Evolutionary conservation across 805 yeast genomes (phyloP).

Genomic region (Wickerhamomyces ciferrii): DNA sequence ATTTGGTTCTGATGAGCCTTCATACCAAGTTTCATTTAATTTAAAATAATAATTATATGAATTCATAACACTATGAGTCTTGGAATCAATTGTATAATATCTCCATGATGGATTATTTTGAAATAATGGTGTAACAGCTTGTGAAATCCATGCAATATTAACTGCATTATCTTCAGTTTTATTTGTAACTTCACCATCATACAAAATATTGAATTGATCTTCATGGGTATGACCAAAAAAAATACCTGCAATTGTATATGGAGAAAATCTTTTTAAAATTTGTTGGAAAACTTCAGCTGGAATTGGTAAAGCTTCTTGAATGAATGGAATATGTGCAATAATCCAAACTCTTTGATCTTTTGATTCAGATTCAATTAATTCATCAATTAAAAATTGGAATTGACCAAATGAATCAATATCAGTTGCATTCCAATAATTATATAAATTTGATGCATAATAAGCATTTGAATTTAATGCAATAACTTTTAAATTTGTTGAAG

Average conservation of each 20-base stretch:
- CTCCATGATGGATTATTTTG: slow-evolving; percentile 69
- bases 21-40: slow-evolving; percentile 50
- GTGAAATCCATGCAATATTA: slow-evolving; percentile 60
- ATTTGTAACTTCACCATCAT: slow-evolving; percentile 34
- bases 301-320: slow-evolving; percentile 56
- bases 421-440: slow-evolving; percentile 45
- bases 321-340: slow-evolving; percentile 60
- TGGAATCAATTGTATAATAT: slow-evolving; percentile 60
- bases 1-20: slow-evolving; percentile 48
- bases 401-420: slow-evolving; percentile 61
- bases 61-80: slow-evolving; percentile 57
- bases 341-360: slow-evolving; percentile 68
- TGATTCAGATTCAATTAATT: slow-evolving; percentile 51
- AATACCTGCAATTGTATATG: slow-evolving; percentile 60
- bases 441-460: slow-evolving; percentile 60
- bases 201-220: slow-evolving; percentile 61
- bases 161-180: slow-evolving; percentile 40
- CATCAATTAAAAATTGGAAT: slow-evolving; percentile 54
- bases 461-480: slow-evolving; percentile 63
- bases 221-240: slow-evolving; percentile 71
- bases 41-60: slow-evolving; percentile 52
- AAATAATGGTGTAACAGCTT: slow-evolving; percentile 57
- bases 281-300: slow-evolving; percentile 51
- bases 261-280: slow-evolving; percentile 62
- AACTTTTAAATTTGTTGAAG: slow-evolving; percentile 52